Base-by-base conservation (phyloP, 2,329 filamentous ascomycete species). In the Juglanconis juglandina region DNA sequence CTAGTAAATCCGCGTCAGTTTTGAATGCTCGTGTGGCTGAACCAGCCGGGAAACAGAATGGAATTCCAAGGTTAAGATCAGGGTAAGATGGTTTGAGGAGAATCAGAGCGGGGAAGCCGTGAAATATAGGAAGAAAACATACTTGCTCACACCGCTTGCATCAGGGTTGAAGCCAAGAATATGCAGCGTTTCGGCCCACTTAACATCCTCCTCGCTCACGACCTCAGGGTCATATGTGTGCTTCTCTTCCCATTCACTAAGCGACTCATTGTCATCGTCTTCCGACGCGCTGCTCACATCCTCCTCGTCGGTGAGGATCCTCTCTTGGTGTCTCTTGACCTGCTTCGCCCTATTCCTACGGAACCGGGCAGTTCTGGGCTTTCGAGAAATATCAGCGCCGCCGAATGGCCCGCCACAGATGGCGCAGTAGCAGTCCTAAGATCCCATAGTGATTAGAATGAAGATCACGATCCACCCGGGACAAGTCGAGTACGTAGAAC, bases 361-460 rank as follows among this genome's bases (percentile, higher is more conserved):
- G 11, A 59, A 59, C 3, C 24, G 35, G 5, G 57, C 35, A n/a
- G 57, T 44, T n/a, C 57, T 54, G 30, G 57, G 47, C 24, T 35
- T 50, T 34, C n/a, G 46, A 6, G 52, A 44, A 11, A 56, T 11
- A 2, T 5, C 4, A 8, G 11, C 3, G 6, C 11, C 30, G 3
- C 2, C 10, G 5, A 39, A 46, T 6, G 58, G 58, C 10, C 58
- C 52, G 14, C 58, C 58, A 30, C 58, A 60, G 41, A 60, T 60
- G 10, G 52, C 46, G 37, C 58, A 60, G 37, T 51, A 60, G 17
- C 35, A 33, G 11, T 53, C 17, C 33, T 34, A 33, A 34, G 39
- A 37, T 7, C 34, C 49, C 50, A 53, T 53, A 7, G 24, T 37
- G 2, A 30, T 39, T 7, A 39, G 8, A 39, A 13, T 39, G 37